phyloP scores from a whole-genome alignment of 2,329 filamentous ascomycete species.

The Calonectria naviculata region DNA sequence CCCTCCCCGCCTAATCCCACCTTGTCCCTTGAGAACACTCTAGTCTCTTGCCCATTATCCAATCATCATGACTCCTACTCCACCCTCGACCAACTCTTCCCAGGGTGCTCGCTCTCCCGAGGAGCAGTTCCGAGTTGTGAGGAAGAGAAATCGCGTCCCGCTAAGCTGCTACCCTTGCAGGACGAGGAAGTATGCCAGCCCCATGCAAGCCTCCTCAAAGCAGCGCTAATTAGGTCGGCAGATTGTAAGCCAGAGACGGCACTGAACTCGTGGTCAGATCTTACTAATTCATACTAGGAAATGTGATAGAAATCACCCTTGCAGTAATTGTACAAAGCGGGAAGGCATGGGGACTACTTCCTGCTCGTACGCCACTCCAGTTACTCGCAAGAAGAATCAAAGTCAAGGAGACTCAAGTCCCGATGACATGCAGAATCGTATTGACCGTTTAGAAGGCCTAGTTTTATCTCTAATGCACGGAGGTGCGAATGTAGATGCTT shows the following conservation, averaged over 20 bases:
- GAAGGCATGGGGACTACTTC: conserved; percentile 83
- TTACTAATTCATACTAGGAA: conserved; percentile 67
- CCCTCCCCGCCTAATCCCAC: conserved; percentile 22
- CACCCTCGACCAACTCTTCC: conserved; percentile 82
- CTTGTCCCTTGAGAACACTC: conserved; percentile 35
- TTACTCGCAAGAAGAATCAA: conserved; percentile 78
- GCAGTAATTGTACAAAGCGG: conserved; percentile 94
- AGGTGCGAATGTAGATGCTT: conserved; percentile 65
- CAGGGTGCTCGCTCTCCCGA: conserved; percentile 83
- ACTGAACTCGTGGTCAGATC: not conserved
- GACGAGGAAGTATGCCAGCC: conserved; percentile 82
- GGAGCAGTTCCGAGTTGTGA: conserved; percentile 86
- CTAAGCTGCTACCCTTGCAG: conserved; percentile 92
- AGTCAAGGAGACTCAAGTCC: conserved; percentile 71
- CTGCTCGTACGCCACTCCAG: conserved; percentile 85
- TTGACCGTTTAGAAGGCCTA: conserved; percentile 92
- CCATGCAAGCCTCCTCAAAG: conserved; percentile 17
- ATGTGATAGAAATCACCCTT: conserved; percentile 92
- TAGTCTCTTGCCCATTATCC: conserved; percentile 33
- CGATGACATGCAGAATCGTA: conserved; percentile 98
- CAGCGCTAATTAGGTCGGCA: conserved; percentile 49
- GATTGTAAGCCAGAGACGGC: conserved; percentile 45
- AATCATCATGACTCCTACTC: conserved; percentile 76
- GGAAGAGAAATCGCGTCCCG: conserved; percentile 91
- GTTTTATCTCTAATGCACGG: conserved; percentile 96